Conservation (phyloP, 805 yeast genomes). For the Clavispora santaluciae region DNA sequence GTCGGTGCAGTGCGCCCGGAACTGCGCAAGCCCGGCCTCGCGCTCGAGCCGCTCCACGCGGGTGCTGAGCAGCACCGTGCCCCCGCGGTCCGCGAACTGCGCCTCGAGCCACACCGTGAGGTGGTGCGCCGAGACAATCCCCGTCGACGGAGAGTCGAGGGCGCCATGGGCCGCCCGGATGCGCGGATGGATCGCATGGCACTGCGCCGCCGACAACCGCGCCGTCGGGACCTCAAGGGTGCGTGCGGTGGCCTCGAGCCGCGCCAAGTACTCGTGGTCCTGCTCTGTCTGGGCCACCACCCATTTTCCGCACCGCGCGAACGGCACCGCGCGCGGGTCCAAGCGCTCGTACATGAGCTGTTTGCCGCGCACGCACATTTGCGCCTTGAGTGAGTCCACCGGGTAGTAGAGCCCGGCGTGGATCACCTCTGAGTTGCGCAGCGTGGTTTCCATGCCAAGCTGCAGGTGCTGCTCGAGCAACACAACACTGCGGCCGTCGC, state of each 20-base stretch:
- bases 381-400: constrained; percentile 56
- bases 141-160: constrained; percentile 74
- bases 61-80: constrained; percentile 62
- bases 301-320: constrained; percentile 75
- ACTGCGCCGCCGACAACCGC: constrained; percentile 44
- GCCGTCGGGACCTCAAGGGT: constrained; percentile 54
- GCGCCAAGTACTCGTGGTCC: constrained; percentile 57
- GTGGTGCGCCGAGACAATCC: constrained; percentile 79
- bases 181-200: constrained; percentile 56
- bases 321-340: constrained; percentile 39
- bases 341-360: constrained; percentile 49
- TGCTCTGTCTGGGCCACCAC: constrained; percentile 72
- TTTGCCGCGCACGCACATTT: constrained; percentile 73
- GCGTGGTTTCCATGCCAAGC: constrained; percentile 76
- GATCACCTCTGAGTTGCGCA: constrained; percentile 89
- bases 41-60: constrained; percentile 42
- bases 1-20: constrained; percentile 23
- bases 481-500: constrained; percentile 46
- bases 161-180: constrained; percentile 58
- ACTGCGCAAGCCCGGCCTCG: constrained; percentile 17
- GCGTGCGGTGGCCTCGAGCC: constrained; percentile 46
- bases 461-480: constrained; percentile 63
- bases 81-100: constrained; percentile 51
- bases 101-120: constrained; percentile 57
- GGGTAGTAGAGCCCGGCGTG: constrained; percentile 91